Evolutionary conservation across 2,329 filamentous ascomycete species (phyloP), one percentile per base, ranked within the genome.

Genomic region (Juglanconis juglandina): DNA sequence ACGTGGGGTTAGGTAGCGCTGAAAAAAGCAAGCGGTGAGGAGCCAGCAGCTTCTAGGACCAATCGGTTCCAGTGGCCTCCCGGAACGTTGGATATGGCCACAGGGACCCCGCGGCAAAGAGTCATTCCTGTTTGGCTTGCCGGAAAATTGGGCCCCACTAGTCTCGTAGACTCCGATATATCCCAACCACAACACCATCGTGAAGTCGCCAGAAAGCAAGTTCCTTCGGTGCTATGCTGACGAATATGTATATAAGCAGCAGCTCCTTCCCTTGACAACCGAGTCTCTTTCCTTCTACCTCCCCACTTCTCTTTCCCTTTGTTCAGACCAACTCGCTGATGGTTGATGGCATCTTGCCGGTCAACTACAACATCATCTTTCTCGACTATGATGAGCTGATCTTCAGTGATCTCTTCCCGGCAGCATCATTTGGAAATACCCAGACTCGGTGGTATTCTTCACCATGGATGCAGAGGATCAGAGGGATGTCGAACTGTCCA

Each of bases 401-500:
- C 11, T 14, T 42, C 39, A 42, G 39, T 42, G 10, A 42, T 14
- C 14, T 10, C 39, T 42, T 42, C 11, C 14, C 6, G 6, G 39
- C 39, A 42, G 11, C 39, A 13, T 42, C 39, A 17, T 17, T 42
- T 42, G 39, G 39, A 10, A 4, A 42, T 14, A 14, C 17, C 17
- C 17, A 17, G 17, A 4, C 10, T 14, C 3, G 14, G 39, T 42
- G 39, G 39, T 1, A 48, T 32, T 32, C 9, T 17, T 35, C 37
- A 55, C 35, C 46, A 61, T 61, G 62, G 59, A 63, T 14, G 42
- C 72, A 64, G 79, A 82, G 67, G 81, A 86, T 67, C 76, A 79
- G 64, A 84, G 87, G 53, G 72, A 78, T 58, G 75, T 80, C 51
- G 87, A 89, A 76, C 77, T 89, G 58, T 81, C 79, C 67, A 81